Evolutionary conservation across 2,329 filamentous ascomycete genomes (phyloP), one percentile per base, ranked within the genome.

Genomic region (Penicillium thymicola): DNA sequence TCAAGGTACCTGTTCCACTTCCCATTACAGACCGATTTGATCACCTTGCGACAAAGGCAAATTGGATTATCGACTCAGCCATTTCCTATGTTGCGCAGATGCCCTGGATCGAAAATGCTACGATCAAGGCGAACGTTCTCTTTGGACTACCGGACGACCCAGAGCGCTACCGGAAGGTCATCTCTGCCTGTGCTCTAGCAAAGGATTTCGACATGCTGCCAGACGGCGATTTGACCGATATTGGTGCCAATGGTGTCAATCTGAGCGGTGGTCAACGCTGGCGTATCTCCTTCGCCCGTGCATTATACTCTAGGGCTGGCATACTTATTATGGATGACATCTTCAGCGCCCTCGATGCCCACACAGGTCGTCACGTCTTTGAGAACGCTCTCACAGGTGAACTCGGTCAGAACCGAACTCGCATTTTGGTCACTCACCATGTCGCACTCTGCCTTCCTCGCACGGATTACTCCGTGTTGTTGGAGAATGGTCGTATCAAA

Each of bases 31-130:
- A 68, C 86, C 48, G 85, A 83, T 18, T 85, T 84, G 1, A 60
- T 82, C n/a, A 81, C 83, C 55, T 89, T 83, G 73, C 81, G 79
- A 62, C 85, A 82, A 72, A 77, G 85, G 30, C 89, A 84, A 68
- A 54, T 41, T 67, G 78, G 34, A 62, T 54, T 28, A 66, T 67
- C 23, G 64, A 66, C 27, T 65, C 61, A 1, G 82, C 87, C 2
- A 81, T 92, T 46, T 89, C 89, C 0, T 93, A 87, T 64, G 88
- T 92, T 34, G 84, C 87, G 1, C 89, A 92, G 68, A 90, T 89
- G 8, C 89, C 90, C 0, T 94, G 89, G 90, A 89, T 94, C 47
- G 89, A 93, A 67, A 93, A 92, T 64, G 88, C 87, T 0, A 89
- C 85, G 6, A 86, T 95, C 59, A 85, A 82, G 54, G 86, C 91